phyloP scores from a whole-genome alignment of 345 rosid species.

The Leavenworthia alabamica region DNA sequence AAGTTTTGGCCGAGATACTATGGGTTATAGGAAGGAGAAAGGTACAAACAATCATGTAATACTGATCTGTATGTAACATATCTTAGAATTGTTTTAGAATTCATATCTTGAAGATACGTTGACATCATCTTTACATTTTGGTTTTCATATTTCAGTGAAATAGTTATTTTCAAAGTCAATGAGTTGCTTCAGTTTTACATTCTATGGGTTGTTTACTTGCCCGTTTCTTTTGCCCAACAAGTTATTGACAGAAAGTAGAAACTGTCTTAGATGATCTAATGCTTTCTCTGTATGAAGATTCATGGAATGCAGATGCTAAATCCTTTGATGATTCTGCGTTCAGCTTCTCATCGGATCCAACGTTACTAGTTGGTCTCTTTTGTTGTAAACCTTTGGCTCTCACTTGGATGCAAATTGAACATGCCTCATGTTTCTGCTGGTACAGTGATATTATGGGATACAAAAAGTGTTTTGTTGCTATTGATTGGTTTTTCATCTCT shows the following conservation, averaged over 20 bases:
- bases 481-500: not conserved
- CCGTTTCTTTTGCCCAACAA: not conserved
- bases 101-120: slow-evolving; percentile 64
- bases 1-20: slow-evolving; percentile 70
- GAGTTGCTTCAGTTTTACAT: not conserved
- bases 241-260: not conserved
- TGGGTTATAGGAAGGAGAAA: slow-evolving; percentile 56
- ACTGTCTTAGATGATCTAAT: not conserved
- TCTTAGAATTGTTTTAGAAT: slow-evolving; percentile 62
- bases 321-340: too few relatives aligned
- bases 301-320: not conserved
- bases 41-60: slow-evolving; percentile 54
- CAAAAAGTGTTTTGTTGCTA: not conserved
- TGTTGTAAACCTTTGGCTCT: not conserved
- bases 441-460: not conserved
- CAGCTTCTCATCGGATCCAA: not conserved
- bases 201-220: not conserved
- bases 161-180: not conserved
- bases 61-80: slow-evolving; percentile 74
- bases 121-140: slow-evolving; percentile 40
- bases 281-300: not conserved
- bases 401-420: not conserved
- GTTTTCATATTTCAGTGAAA: slow-evolving; percentile 19
- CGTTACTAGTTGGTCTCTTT: not conserved
- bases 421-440: not conserved